Percentiles rank a stretch among this genome's conserved stretches.
Evolutionary conservation across 2,329 filamentous ascomycete species (phyloP).

Genomic region (Penicillium sp.): DNA sequence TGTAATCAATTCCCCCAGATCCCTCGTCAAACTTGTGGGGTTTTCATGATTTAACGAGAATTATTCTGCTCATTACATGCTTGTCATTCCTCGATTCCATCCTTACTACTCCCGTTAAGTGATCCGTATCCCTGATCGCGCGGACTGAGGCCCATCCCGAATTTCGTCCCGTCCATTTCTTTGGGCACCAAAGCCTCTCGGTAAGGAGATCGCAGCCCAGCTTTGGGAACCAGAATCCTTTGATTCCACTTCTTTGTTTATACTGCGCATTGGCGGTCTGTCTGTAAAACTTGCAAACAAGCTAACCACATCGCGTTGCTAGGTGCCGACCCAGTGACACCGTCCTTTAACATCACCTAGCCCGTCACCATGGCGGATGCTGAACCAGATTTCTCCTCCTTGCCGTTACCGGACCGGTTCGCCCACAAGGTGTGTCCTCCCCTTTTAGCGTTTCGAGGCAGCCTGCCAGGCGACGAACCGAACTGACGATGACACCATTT

Average conservation of each 20-base stretch:
- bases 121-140: constrained; percentile 4
- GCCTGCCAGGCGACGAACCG: not conserved
- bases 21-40: not conserved
- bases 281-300: not conserved
- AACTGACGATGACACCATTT: constrained; percentile 21
- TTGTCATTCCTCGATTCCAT: not conserved
- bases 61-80: not conserved
- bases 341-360: not conserved
- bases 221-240: not conserved
- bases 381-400: constrained; percentile 46
- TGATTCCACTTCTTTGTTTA: not conserved
- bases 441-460: not conserved
- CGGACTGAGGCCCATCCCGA: constrained; percentile 11
- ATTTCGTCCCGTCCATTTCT: constrained; percentile 10
- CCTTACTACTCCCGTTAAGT: not conserved
- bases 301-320: constrained; percentile 5
- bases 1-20: not conserved
- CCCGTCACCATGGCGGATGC: constrained; percentile 41
- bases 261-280: not conserved
- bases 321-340: not conserved
- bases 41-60: not conserved
- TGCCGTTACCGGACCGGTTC: constrained; percentile 45
- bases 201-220: not conserved
- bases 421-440: constrained; percentile 40
- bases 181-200: constrained; percentile 21